These are phyloP conservation scores for Microbotryum scabiosae DNA, from an alignment of 1,284 basidiomycete genomes.

Conservation along the genomic window DNA sequence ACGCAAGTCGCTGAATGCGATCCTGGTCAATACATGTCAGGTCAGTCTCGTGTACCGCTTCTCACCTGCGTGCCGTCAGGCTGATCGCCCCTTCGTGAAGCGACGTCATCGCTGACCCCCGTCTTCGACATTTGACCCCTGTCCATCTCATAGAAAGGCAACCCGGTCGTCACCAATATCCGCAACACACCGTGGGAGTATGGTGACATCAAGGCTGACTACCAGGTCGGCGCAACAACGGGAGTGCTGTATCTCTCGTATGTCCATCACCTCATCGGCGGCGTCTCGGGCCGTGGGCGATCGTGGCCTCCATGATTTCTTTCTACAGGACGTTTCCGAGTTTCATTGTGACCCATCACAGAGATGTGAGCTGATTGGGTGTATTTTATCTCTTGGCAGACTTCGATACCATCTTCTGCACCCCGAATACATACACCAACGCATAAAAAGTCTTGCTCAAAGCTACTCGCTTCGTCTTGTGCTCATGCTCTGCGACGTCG, in stretches of 20 bases:
- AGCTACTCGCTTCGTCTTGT: slow-evolving; percentile 77
- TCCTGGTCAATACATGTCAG: slow-evolving; percentile 61
- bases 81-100: not conserved
- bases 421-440: slow-evolving; percentile 89
- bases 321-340: not conserved
- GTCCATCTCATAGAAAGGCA: slow-evolving; percentile 56
- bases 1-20: slow-evolving; percentile 42
- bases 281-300: not conserved
- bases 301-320: not conserved
- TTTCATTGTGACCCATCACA: not conserved
- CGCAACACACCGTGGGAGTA: slow-evolving; percentile 88
- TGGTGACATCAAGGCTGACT: slow-evolving; percentile 86
- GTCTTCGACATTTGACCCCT: not conserved
- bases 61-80: not conserved
- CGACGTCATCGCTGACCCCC: not conserved
- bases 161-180: slow-evolving; percentile 76
- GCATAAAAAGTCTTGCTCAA: slow-evolving; percentile 75
- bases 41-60: slow-evolving; percentile 40
- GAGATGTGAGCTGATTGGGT: not conserved
- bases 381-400: slow-evolving; percentile 44
- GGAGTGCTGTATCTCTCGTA: slow-evolving; percentile 87
- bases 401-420: slow-evolving; percentile 91
- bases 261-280: slow-evolving; percentile 18
- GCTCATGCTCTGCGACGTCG: slow-evolving; percentile 87
- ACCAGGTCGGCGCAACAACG: slow-evolving; percentile 89